These are phyloP conservation scores for Fusarium penzigii DNA, from an alignment of 2,329 filamentous ascomycete genomes.

Conservation along the genomic window DNA sequence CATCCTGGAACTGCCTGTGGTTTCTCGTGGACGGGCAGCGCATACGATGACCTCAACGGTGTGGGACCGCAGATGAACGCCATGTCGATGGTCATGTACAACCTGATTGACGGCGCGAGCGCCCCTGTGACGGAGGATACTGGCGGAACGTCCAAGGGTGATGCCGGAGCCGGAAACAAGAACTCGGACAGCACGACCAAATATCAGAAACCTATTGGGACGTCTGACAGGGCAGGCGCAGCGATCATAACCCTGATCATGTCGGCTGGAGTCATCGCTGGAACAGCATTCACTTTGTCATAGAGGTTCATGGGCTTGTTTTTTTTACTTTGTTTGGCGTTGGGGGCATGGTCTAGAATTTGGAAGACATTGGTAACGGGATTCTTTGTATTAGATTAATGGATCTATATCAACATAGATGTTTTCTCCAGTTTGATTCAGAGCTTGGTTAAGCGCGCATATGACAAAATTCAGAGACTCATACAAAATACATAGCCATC, in stretches of 20 bases:
- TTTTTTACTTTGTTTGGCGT: not conserved
- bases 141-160: slow-evolving; percentile 60
- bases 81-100: slow-evolving; percentile 63
- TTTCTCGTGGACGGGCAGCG: slow-evolving; percentile 59
- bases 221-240: slow-evolving; percentile 55
- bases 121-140: slow-evolving; percentile 52
- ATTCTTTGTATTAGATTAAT: too few species aligned
- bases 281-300: slow-evolving; percentile 39
- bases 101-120: slow-evolving; percentile 47
- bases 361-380: too few species aligned
- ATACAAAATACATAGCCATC: too few species aligned
- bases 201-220: slow-evolving; percentile 41
- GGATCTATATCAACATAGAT: too few species aligned
- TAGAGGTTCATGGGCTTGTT: not conserved
- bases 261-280: slow-evolving; percentile 49
- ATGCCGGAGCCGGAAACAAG: slow-evolving; percentile 47
- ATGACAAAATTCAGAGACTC: too few species aligned
- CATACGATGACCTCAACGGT: slow-evolving; percentile 61
- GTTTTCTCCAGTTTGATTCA: too few species aligned
- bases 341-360: not conserved
- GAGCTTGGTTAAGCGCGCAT: too few species aligned
- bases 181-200: slow-evolving; percentile 31
- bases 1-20: slow-evolving; percentile 63
- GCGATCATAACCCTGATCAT: slow-evolving; percentile 56
- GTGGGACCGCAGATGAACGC: slow-evolving; percentile 73